phyloP scores from a whole-genome alignment of 2,329 filamentous ascomycete species.

The Ilyonectria mors-panacis region DNA sequence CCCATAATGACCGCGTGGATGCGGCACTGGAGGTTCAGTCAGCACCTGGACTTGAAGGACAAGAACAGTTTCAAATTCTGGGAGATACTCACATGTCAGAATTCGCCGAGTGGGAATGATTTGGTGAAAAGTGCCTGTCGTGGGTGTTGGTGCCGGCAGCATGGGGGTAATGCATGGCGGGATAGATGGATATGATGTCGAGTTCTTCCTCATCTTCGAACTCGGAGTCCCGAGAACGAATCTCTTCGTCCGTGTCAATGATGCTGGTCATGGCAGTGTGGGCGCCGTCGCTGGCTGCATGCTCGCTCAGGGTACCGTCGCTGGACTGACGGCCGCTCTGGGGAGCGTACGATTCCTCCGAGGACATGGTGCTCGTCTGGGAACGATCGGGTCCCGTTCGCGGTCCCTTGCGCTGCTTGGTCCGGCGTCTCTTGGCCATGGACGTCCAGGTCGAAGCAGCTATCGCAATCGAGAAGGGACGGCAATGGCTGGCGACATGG shows the following conservation, averaged over 20 bases:
- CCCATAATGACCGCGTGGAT: constrained; percentile 65
- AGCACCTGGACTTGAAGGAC: constrained; percentile 5
- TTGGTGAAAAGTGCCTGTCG: constrained; percentile 53
- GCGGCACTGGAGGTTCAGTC: constrained; percentile 51
- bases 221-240: constrained; percentile 39
- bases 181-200: constrained; percentile 62
- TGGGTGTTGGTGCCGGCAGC: constrained; percentile 55
- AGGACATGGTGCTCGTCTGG: constrained; percentile 51
- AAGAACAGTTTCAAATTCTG: not conserved
- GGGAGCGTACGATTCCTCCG: constrained; percentile 49
- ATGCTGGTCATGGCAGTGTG: constrained; percentile 58
- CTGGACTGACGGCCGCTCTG: constrained; percentile 52
- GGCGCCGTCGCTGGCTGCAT: constrained; percentile 51
- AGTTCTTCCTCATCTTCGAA: constrained; percentile 49
- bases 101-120: constrained; percentile 39
- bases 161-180: constrained; percentile 58
- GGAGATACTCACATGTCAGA: constrained; percentile 58
- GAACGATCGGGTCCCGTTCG: constrained; percentile 42
- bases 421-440: constrained; percentile 55
- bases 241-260: constrained; percentile 52
- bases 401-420: constrained; percentile 48
- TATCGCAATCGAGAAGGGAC: constrained; percentile 40
- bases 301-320: constrained; percentile 52
- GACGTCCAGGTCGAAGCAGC: constrained; percentile 39
- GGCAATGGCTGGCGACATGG: constrained; percentile 42